These are phyloP conservation scores for Diversispora epigaea DNA, from an alignment of 192 early-diverging fungal species.

Conservation along the genomic window DNA sequence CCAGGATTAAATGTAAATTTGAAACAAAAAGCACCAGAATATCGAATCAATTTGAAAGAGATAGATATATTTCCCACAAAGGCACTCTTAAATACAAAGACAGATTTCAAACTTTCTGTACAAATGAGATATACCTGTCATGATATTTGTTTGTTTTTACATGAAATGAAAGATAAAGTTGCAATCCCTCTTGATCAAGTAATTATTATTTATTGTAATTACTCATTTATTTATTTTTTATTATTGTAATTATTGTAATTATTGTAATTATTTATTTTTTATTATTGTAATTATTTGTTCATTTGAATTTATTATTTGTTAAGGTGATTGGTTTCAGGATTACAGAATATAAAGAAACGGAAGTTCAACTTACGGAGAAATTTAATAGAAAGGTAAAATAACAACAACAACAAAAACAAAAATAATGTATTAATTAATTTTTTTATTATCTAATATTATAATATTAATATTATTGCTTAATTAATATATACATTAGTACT, in stretches of 20 bases:
- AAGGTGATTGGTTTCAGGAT: constrained; percentile 17
- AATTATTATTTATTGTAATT: neutral
- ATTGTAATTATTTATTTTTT: constrained; percentile 1
- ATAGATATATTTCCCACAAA: constrained; percentile 18
- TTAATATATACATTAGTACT: too few relatives aligned
- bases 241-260: neutral
- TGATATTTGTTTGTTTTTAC: constrained; percentile 2
- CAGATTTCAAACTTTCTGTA: constrained; percentile 10
- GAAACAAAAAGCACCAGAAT: too few relatives aligned
- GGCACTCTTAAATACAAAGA: constrained; percentile 31
- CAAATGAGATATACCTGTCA: neutral
- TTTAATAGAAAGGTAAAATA: neutral
- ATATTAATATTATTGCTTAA: too few relatives aligned
- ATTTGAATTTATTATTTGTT: too few relatives aligned
- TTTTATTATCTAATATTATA: too few relatives aligned
- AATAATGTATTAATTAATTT: too few relatives aligned
- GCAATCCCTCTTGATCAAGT: constrained; percentile 1
- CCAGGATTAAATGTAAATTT: too few relatives aligned
- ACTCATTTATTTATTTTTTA: neutral
- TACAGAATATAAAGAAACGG: constrained; percentile 16
- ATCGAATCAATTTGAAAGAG: constrained; percentile 19
- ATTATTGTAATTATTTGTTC: constrained; percentile 1
- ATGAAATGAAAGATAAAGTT: constrained; percentile 16
- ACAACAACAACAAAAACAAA: neutral
- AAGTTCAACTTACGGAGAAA: constrained; percentile 1